phyloP scores from a whole-genome alignment of 2,329 filamentous ascomycete species.

The Bipolaris gigantea region DNA sequence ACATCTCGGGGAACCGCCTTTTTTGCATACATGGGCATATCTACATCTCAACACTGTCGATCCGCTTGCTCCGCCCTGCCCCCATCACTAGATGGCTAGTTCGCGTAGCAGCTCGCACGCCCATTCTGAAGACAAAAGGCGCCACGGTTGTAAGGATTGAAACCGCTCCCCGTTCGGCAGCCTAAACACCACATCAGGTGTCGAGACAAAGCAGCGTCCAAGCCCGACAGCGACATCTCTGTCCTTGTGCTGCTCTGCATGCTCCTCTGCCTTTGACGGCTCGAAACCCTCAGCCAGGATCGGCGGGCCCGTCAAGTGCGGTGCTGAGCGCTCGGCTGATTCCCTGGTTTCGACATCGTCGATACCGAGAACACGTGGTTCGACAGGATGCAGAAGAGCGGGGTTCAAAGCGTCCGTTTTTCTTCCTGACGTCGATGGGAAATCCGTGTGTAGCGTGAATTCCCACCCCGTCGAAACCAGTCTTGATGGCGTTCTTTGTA shows the following conservation, averaged over 20 bases:
- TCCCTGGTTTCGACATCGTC: slow-evolving; percentile 29
- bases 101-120: slow-evolving; percentile 45
- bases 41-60: no score
- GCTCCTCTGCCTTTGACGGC: slow-evolving; percentile 42
- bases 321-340: slow-evolving; percentile 27
- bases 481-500: slow-evolving; percentile 52
- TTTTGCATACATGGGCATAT: neutral
- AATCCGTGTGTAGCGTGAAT: slow-evolving; percentile 65
- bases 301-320: slow-evolving; percentile 35
- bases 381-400: slow-evolving; percentile 56
- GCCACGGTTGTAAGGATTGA: slow-evolving; percentile 51
- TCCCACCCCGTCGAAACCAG: slow-evolving; percentile 65
- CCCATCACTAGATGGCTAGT: slow-evolving; percentile 40
- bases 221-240: slow-evolving; percentile 53
- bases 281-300: slow-evolving; percentile 49
- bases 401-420: slow-evolving; percentile 56
- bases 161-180: slow-evolving; percentile 48
- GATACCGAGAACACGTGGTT: slow-evolving; percentile 58
- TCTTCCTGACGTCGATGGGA: slow-evolving; percentile 59
- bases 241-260: slow-evolving; percentile 48
- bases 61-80: no score
- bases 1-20: neutral
- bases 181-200: slow-evolving; percentile 53
- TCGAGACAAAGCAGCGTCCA: slow-evolving; percentile 54
- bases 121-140: slow-evolving; percentile 48